These are phyloP conservation scores for Russula sp. DNA, from an alignment of 768 basidiomycete genomes.

Conservation along the genomic window DNA sequence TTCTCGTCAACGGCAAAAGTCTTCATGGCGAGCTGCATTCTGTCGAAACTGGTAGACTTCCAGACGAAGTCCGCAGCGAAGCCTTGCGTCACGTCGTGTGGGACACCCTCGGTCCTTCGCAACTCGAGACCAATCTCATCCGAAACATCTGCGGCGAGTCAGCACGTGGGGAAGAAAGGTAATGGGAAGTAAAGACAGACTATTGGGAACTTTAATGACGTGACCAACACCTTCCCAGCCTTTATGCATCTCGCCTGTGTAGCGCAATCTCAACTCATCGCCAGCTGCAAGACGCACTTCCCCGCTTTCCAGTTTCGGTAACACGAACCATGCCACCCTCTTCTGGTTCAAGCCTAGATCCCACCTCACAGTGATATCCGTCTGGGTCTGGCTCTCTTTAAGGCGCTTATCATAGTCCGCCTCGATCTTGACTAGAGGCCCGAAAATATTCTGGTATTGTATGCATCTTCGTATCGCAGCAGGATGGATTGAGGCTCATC, in stretches of 20 bases:
- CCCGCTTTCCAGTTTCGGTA: constrained; percentile 97
- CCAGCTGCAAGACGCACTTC: constrained; percentile 96
- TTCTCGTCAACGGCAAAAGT: constrained; percentile 99
- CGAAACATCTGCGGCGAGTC: constrained; percentile 71
- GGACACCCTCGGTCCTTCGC: constrained; percentile 86
- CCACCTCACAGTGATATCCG: constrained; percentile 94
- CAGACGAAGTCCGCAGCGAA: constrained; percentile 99
- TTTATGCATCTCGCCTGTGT: constrained; percentile 85
- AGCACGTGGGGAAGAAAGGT: constrained; percentile 20
- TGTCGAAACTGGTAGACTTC: constrained; percentile 99
- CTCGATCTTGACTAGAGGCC: constrained; percentile 98
- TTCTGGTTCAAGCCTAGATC: constrained; percentile 98
- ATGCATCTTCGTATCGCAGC: constrained; percentile 94
- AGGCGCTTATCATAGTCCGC: constrained; percentile 98
- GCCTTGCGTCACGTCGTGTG: constrained; percentile 89
- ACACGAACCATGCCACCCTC: constrained; percentile 94
- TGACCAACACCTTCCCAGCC: constrained; percentile 97
- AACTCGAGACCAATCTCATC: constrained; percentile 97
- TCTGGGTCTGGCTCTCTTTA: constrained; percentile 98
- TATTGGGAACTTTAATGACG: constrained; percentile 99
- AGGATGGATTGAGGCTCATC: constrained; percentile 95
- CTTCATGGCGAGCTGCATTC: constrained; percentile 99
- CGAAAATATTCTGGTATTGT: constrained; percentile 99
- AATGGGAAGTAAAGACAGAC: constrained; percentile 46
- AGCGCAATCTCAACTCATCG: constrained; percentile 89